Evolutionary conservation across 805 yeast species (phyloP).

Genomic region (Metschnikowia koreensis): DNA sequence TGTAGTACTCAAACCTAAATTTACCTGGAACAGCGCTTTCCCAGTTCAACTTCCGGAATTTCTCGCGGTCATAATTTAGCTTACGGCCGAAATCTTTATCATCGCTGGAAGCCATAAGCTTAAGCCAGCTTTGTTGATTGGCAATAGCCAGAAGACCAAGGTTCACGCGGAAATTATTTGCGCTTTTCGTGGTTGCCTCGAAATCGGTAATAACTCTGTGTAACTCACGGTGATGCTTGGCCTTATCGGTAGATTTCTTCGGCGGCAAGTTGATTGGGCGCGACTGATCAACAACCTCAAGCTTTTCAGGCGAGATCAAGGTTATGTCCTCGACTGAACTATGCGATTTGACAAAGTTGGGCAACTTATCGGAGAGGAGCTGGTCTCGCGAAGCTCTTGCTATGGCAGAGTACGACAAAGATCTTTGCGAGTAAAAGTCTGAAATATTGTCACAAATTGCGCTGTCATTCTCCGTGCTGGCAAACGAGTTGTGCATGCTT

Average conservation of each 20-base stretch:
- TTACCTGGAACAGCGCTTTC: constrained; percentile 31
- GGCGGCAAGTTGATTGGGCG: constrained; percentile 76
- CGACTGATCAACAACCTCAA: constrained; percentile 53
- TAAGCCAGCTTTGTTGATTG: constrained; percentile 31
- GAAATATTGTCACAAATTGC: constrained; percentile 39
- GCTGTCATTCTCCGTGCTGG: constrained; percentile 26
- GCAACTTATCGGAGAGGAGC: constrained; percentile 34
- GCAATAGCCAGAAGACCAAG: constrained; percentile 18
- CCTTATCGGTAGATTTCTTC: constrained; percentile 50
- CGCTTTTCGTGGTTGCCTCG: constrained; percentile 28
- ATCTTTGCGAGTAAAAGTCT: constrained; percentile 34
- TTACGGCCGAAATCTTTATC: constrained; percentile 26
- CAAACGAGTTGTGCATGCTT: constrained; percentile 7
- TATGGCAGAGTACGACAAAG: constrained; percentile 33
- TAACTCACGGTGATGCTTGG: constrained; percentile 57
- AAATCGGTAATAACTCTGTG: constrained; percentile 42
- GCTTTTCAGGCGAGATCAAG: constrained; percentile 60
- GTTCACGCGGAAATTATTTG: constrained; percentile 22
- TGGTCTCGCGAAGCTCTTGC: constrained; percentile 34
- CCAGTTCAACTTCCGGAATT: constrained; percentile 37
- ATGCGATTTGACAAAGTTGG: constrained; percentile 39
- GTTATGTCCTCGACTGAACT: constrained; percentile 24
- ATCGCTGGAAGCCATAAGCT: constrained; percentile 19
- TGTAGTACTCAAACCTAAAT: constrained; percentile 28
- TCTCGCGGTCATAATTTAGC: constrained; percentile 28